These are phyloP conservation scores for Neofusicoccum laricinum DNA, from an alignment of 2,329 filamentous ascomycete genomes.

Conservation along the genomic window DNA sequence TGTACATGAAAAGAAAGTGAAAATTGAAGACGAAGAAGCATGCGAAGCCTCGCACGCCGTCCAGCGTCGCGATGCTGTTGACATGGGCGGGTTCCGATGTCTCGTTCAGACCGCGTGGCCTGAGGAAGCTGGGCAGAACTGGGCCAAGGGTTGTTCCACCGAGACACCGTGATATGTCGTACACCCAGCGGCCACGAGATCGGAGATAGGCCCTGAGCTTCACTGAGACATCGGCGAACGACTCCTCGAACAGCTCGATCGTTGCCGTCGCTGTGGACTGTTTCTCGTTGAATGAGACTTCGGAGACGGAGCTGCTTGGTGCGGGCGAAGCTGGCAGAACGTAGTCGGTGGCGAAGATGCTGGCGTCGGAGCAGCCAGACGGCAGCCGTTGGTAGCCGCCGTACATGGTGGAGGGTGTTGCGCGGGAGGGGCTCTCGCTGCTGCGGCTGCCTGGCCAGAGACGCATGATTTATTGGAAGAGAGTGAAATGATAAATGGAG, in stretches of 20 bases:
- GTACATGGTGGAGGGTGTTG: background rate
- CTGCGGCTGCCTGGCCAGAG: background rate
- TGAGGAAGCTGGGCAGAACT: slow-evolving; percentile 10
- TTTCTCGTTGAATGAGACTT: slow-evolving; percentile 1
- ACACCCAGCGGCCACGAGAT: slow-evolving; percentile 6
- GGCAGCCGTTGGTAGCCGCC: slow-evolving; percentile 9
- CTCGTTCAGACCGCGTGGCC: background rate
- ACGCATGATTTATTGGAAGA: background rate
- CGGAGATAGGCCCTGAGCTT: slow-evolving; percentile 1
- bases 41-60: slow-evolving; percentile 65
- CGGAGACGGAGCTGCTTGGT: background rate
- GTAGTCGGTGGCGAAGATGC: background rate
- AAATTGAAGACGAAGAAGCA: slow-evolving; percentile 62
- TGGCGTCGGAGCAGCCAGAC: background rate
- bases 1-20: slow-evolving; percentile 58
- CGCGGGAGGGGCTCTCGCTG: background rate
- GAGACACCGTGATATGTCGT: background rate
- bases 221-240: background rate
- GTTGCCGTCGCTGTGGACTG: background rate
- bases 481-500: background rate
- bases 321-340: background rate
- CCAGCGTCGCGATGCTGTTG: slow-evolving; percentile 37
- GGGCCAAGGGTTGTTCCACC: background rate
- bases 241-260: background rate
- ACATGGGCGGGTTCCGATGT: background rate